Evolutionary conservation across 345 rosid species (phyloP).

Genomic region (Clarkia xantiana): DNA sequence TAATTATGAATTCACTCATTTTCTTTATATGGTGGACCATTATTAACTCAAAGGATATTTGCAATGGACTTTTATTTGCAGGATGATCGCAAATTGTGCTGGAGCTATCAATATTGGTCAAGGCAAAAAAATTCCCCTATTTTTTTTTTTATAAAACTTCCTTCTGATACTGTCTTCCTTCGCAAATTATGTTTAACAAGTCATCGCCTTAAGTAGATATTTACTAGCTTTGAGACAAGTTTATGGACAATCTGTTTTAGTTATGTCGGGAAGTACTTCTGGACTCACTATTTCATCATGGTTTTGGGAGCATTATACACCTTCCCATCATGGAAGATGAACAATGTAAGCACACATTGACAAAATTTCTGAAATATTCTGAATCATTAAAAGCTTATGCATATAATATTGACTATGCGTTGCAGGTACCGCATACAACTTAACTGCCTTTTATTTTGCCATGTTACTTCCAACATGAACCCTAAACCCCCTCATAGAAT

Average conservation of each 20-base stretch:
- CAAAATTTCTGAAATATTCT: background rate
- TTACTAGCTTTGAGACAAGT: slow-evolving; percentile 38
- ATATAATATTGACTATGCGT: background rate
- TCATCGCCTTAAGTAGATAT: background rate
- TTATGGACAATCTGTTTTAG: slow-evolving; percentile 81
- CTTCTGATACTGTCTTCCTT: background rate
- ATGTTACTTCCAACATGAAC: slow-evolving; percentile 76
- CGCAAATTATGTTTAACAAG: background rate
- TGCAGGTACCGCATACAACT: slow-evolving; percentile 95
- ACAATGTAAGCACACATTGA: slow-evolving; percentile 41
- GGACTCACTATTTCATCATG: slow-evolving; percentile 96
- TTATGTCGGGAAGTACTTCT: slow-evolving; percentile 94
- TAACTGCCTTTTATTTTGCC: slow-evolving; percentile 90
- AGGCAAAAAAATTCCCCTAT: slow-evolving; percentile 44
- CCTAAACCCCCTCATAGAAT: too few species aligned
- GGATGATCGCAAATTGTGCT: slow-evolving; percentile 57
- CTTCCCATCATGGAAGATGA: slow-evolving; percentile 98
- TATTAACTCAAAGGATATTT: background rate
- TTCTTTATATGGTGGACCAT: background rate
- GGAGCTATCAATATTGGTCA: slow-evolving; percentile 86
- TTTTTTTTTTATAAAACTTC: too few species aligned
- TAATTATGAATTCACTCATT: slow-evolving; percentile 1
- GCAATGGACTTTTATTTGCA: slow-evolving; percentile 13
- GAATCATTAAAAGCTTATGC: too few species aligned
- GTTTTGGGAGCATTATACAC: slow-evolving; percentile 98